Percentiles rank a stretch among this genome's conserved stretches.
phyloP scores from a whole-genome alignment of 441 rosid species.

The Viola pubescens region DNA sequence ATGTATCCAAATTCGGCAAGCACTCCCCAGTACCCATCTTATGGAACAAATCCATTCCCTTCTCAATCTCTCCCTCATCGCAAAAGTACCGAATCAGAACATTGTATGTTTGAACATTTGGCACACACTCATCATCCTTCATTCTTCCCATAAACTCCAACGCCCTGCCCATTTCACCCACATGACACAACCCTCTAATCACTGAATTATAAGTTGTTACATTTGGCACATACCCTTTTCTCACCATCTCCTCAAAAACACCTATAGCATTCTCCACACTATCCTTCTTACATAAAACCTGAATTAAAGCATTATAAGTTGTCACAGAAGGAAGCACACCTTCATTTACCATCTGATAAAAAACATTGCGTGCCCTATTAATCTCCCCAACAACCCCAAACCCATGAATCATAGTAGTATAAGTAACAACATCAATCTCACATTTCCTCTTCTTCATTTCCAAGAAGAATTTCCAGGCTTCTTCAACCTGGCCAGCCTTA shows the following conservation, averaged over 20 bases:
- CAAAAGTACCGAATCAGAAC: conserved; percentile 57
- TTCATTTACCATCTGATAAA: conserved; percentile 56
- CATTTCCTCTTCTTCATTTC: conserved; percentile 84
- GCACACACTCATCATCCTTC: conserved; percentile 52
- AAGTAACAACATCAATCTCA: conserved; percentile 69
- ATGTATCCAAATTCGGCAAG: conserved; percentile 86
- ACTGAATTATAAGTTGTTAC: conserved; percentile 57
- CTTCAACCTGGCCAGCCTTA: conserved; percentile 63
- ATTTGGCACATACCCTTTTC: conserved; percentile 66
- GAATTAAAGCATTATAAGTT: conserved; percentile 81
- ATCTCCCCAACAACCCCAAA: conserved; percentile 69
- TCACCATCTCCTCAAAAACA: conserved; percentile 71
- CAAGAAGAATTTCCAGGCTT: conserved; percentile 75
- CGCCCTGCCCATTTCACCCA: conserved; percentile 54
- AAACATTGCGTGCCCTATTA: conserved; percentile 50
- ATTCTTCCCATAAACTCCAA: conserved; percentile 55
- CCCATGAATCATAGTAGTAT: conserved; percentile 70
- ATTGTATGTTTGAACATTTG: conserved; percentile 73
- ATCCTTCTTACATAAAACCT: conserved; percentile 86
- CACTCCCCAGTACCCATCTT: conserved; percentile 56
- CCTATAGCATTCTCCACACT: conserved; percentile 58
- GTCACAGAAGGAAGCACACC: conserved; percentile 84
- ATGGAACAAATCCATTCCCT: conserved; percentile 53
- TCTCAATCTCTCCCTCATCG: conserved; percentile 60
- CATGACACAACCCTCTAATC: conserved; percentile 76